Conservation (phyloP, 2,329 filamentous ascomycete species). For the Cryphonectria parasitica region DNA sequence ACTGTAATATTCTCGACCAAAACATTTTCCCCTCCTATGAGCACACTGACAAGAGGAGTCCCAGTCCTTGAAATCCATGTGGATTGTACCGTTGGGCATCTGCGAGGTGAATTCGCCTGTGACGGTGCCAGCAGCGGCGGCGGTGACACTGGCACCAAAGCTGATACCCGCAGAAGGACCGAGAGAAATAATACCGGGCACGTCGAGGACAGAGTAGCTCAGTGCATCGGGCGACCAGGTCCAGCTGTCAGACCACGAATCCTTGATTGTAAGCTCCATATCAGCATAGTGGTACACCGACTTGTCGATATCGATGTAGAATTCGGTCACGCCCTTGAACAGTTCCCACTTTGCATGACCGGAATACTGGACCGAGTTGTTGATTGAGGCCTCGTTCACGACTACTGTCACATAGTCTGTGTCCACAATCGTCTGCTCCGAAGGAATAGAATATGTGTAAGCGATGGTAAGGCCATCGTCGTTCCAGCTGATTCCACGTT, state of each 20-base stretch:
- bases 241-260: conserved; percentile 31
- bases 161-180: conserved; percentile 27
- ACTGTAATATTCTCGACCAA: too few species aligned
- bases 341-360: conserved; percentile 33
- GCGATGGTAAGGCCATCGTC: conserved; percentile 32
- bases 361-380: conserved; percentile 33
- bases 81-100: conserved; percentile 27
- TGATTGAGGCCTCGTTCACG: conserved; percentile 32
- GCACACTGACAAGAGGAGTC: conserved; percentile 17
- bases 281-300: conserved; percentile 30
- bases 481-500: conserved; percentile 31
- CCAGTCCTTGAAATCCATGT: conserved; percentile 26
- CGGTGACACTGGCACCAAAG: conserved; percentile 21
- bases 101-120: conserved; percentile 19
- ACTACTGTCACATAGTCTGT: conserved; percentile 30
- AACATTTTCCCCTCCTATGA: too few species aligned
- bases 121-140: conserved; percentile 13
- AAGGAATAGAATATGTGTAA: conserved; percentile 31
- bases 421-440: conserved; percentile 30
- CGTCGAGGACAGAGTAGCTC: conserved; percentile 32
- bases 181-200: conserved; percentile 26
- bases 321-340: conserved; percentile 31
- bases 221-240: conserved; percentile 20
- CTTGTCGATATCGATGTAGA: conserved; percentile 33
- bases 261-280: conserved; percentile 31